Evolutionary conservation across 176 grass and related monocot species (phyloP).

Genomic region (Zea luxurians): DNA sequence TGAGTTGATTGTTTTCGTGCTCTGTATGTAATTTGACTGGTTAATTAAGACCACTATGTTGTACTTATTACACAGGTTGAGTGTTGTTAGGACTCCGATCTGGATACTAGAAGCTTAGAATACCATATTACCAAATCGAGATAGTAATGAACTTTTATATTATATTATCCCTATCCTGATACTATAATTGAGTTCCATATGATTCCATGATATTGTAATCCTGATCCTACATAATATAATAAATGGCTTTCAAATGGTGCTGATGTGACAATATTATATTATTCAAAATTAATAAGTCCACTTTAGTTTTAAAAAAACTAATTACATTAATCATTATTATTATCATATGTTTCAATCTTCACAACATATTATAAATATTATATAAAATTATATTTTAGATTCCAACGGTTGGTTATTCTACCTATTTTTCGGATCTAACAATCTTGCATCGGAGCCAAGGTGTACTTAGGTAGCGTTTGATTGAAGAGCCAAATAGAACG

Average conservation of each 20-base stretch:
- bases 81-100: neutral
- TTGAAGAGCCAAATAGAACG: too few species aligned
- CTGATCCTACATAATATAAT: neutral
- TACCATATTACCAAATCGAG: neutral
- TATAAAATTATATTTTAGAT: neutral
- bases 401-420: neutral
- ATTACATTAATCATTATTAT: neutral
- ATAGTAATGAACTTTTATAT: neutral
- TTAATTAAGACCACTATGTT: neutral
- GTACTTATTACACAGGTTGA: neutral
- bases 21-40: conserved; percentile 32
- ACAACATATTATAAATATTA: neutral
- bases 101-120: neutral
- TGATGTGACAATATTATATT: neutral
- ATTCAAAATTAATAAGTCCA: neutral
- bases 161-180: neutral
- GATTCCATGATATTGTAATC: neutral
- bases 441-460: too few species aligned
- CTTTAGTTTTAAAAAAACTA: neutral
- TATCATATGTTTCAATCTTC: neutral
- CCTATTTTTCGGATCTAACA: neutral
- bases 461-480: too few species aligned
- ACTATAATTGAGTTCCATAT: neutral
- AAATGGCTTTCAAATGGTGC: neutral
- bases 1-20: neutral